A percentile compares a stretch with the other conserved stretches of the same genome.
These are phyloP conservation scores for Dactylonectria estremocensis DNA, from an alignment of 2,329 filamentous ascomycete genomes.

Conservation along the genomic window DNA sequence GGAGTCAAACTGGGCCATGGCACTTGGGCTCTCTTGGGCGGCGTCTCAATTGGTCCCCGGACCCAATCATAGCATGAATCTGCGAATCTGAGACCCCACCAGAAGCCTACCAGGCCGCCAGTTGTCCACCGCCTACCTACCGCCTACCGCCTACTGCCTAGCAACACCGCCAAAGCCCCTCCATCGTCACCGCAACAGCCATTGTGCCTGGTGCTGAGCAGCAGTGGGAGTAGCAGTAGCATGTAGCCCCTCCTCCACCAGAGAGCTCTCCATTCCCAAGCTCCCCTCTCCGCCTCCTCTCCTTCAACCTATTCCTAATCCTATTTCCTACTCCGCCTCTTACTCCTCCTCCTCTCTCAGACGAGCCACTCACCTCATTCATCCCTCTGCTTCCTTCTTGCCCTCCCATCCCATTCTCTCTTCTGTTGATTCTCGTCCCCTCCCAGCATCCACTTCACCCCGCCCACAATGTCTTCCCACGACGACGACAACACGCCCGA, in stretches of 20 bases:
- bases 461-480: constrained; percentile 74
- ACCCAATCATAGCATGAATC: constrained; percentile 24
- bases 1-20: constrained; percentile 1
- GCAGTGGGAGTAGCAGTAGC: too few species aligned
- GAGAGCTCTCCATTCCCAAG: constrained; percentile 35
- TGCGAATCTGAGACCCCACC: constrained; percentile 14
- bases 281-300: constrained; percentile 43
- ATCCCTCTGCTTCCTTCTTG: constrained; percentile 11
- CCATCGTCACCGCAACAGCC: constrained; percentile 52
- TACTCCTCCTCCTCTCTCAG: constrained; percentile 29
- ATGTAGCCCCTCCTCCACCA: constrained; percentile 42
- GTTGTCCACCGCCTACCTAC: constrained; percentile 9
- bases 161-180: constrained; percentile 50
- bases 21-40: not conserved
- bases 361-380: constrained; percentile 31
- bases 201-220: not conserved
- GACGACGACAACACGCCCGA: constrained; percentile 89
- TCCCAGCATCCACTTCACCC: constrained; percentile 34
- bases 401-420: constrained; percentile 18
- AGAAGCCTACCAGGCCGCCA: constrained; percentile 9
- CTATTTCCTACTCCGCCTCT: constrained; percentile 28
- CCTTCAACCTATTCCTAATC: constrained; percentile 25
- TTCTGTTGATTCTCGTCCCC: constrained; percentile 27
- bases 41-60: constrained; percentile 15
- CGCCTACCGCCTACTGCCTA: constrained; percentile 15